These are phyloP conservation scores for Globisporangium recalcitrans DNA, from an alignment of 352 stramenopile genomes.

Conservation along the genomic window DNA sequence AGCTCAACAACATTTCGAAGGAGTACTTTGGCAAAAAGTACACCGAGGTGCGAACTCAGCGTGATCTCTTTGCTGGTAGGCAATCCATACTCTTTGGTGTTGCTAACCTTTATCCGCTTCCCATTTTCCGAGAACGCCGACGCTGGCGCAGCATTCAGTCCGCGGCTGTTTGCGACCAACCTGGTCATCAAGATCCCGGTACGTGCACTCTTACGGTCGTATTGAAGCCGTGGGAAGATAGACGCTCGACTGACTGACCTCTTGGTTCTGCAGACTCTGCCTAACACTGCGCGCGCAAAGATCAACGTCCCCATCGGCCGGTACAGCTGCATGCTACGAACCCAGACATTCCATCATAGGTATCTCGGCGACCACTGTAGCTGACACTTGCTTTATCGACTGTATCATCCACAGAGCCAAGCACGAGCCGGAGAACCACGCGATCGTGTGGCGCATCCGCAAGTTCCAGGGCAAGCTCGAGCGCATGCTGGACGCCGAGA, in stretches of 20 bases:
- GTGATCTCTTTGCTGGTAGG: not conserved
- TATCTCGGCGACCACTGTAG: not conserved
- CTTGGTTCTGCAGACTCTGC: slow-evolving; percentile 48
- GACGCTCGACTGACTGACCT: not conserved
- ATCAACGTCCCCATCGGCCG: slow-evolving; percentile 93
- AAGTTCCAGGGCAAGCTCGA: slow-evolving; percentile 95
- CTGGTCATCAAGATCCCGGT: slow-evolving; percentile 94
- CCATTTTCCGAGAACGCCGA: slow-evolving; percentile 64
- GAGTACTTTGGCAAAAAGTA: slow-evolving; percentile 98
- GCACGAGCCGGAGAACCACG: slow-evolving; percentile 96
- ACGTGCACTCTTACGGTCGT: slow-evolving; percentile 6
- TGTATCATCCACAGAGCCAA: slow-evolving; percentile 75
- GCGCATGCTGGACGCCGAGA: slow-evolving; percentile 92
- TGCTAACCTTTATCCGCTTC: not conserved
- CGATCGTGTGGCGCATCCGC: slow-evolving; percentile 97
- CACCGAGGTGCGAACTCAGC: slow-evolving; percentile 64
- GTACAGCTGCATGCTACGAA: slow-evolving; percentile 16
- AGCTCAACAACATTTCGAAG: slow-evolving; percentile 95
- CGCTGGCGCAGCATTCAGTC: slow-evolving; percentile 90
- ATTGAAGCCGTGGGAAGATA: not conserved
- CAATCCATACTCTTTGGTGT: not conserved
- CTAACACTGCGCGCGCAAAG: slow-evolving; percentile 94
- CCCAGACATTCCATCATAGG: too few relatives aligned
- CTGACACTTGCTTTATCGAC: not conserved
- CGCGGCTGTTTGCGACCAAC: slow-evolving; percentile 95